Percentiles rank a stretch among this genome's conserved stretches.
Conservation (phyloP, 805 yeast genomes). For the Nematodospora valgi region DNA sequence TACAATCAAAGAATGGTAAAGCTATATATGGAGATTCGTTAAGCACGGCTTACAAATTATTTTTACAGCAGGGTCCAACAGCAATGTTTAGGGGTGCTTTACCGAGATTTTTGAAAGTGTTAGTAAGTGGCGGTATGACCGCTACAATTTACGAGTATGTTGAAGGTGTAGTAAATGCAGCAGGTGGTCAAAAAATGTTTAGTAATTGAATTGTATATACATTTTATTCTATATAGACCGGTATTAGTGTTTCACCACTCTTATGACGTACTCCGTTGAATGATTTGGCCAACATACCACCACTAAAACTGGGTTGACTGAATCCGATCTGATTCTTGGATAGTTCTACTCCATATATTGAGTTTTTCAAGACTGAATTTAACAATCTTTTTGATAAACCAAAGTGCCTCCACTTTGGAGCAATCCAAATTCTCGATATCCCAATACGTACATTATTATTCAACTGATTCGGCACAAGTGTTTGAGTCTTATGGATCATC, state of each 20-base stretch:
- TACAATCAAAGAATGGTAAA: constrained; percentile 75
- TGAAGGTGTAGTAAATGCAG: constrained; percentile 26
- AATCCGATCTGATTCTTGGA: constrained; percentile 51
- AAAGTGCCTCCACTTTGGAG: constrained; percentile 41
- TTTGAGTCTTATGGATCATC: constrained; percentile 55
- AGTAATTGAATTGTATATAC: constrained; percentile 11
- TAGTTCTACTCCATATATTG: constrained; percentile 49
- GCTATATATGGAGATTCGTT: constrained; percentile 57
- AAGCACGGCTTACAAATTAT: constrained; percentile 37
- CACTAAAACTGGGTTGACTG: constrained; percentile 70
- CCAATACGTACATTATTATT: constrained; percentile 35
- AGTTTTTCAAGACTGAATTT: constrained; percentile 37
- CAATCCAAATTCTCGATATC: constrained; percentile 43
- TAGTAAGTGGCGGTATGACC: constrained; percentile 40
- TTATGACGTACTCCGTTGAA: constrained; percentile 58
- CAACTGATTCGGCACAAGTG: constrained; percentile 44
- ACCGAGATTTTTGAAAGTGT: constrained; percentile 38
- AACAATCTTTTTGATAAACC: constrained; percentile 51
- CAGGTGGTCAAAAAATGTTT: constrained; percentile 32
- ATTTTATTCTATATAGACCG: constrained; percentile 36
- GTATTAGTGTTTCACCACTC: constrained; percentile 47
- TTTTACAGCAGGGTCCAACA: constrained; percentile 29
- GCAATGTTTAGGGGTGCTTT: constrained; percentile 34
- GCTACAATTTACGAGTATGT: constrained; percentile 36
- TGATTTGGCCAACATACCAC: constrained; percentile 53